A percentile compares a stretch with the other conserved stretches of the same genome.
These are phyloP conservation scores for Poa pratensis DNA, from an alignment of 176 grass and related monocot species.

Conservation along the genomic window DNA sequence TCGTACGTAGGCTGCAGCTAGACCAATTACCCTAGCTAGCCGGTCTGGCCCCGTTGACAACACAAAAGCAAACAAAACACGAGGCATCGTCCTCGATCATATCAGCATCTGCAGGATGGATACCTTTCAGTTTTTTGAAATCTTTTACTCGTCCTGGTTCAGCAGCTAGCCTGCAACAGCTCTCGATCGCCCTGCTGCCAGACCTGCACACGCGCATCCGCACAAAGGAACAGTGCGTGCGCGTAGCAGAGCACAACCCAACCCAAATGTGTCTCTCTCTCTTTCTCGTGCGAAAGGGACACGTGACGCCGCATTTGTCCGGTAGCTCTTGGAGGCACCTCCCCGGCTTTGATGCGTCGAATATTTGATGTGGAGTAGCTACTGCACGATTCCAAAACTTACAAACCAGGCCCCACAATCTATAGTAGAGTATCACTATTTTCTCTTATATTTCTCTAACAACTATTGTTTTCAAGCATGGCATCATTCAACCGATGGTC, in stretches of 20 bases:
- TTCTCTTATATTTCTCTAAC: too few relatives aligned
- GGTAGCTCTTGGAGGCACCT: constrained; percentile 42
- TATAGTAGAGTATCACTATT: background rate
- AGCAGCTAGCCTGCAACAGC: background rate
- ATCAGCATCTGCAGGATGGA: background rate
- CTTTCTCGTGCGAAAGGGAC: constrained; percentile 42
- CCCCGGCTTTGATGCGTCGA: constrained; percentile 46
- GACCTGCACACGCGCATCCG: background rate
- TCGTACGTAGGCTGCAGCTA: background rate
- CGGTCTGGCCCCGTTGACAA: constrained; percentile 55
- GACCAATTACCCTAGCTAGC: background rate
- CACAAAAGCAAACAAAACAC: constrained; percentile 21
- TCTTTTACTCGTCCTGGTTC: too few relatives aligned
- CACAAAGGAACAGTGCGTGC: background rate
- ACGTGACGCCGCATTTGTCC: constrained; percentile 52
- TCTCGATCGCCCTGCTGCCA: too few relatives aligned
- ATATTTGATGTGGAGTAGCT: constrained; percentile 50
- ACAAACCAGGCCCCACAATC: background rate
- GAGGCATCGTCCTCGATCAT: background rate
- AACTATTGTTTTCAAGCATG: background rate
- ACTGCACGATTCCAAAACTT: constrained; percentile 46
- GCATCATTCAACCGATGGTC: background rate
- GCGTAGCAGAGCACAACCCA: background rate
- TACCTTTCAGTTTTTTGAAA: background rate
- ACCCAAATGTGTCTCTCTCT: too few relatives aligned